Evolutionary conservation across 805 yeast genomes (phyloP).

Genomic region (Metschnikowia matae): DNA sequence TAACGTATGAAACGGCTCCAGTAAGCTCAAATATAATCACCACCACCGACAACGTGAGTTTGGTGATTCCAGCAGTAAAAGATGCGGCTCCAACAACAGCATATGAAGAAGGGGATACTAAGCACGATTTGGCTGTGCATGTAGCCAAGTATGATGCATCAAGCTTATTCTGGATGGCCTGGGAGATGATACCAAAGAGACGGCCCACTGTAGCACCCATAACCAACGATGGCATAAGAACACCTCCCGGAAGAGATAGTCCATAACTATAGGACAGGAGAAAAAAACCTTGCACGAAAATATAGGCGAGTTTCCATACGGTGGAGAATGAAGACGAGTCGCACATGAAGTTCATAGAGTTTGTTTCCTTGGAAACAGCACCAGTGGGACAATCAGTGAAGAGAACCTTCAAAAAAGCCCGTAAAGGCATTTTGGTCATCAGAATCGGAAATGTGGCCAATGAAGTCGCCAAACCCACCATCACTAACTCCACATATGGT

Average conservation of each 20-base stretch:
- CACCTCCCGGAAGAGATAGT: slow-evolving; percentile 63
- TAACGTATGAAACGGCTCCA: slow-evolving; percentile 78
- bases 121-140: slow-evolving; percentile 43
- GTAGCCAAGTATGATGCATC: slow-evolving; percentile 30
- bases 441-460: slow-evolving; percentile 52
- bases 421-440: slow-evolving; percentile 52
- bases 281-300: slow-evolving; percentile 49
- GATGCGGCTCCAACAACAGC: slow-evolving; percentile 89
- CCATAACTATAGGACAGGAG: slow-evolving; percentile 71
- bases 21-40: slow-evolving; percentile 80
- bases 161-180: slow-evolving; percentile 42
- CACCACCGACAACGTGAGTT: slow-evolving; percentile 75
- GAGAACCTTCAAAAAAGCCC: slow-evolving; percentile 53
- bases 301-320: slow-evolving; percentile 29
- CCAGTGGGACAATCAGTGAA: slow-evolving; percentile 60
- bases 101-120: slow-evolving; percentile 82
- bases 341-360: slow-evolving; percentile 36
- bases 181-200: slow-evolving; percentile 49
- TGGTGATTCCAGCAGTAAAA: slow-evolving; percentile 74
- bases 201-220: slow-evolving; percentile 62
- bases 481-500: slow-evolving; percentile 45
- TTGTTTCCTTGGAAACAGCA: slow-evolving; percentile 10
- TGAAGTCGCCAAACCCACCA: slow-evolving; percentile 48
- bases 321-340: slow-evolving; percentile 23
- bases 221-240: slow-evolving; percentile 58